Conservation (phyloP, 2,329 filamentous ascomycete species). For the Karstenula rhodostoma region DNA sequence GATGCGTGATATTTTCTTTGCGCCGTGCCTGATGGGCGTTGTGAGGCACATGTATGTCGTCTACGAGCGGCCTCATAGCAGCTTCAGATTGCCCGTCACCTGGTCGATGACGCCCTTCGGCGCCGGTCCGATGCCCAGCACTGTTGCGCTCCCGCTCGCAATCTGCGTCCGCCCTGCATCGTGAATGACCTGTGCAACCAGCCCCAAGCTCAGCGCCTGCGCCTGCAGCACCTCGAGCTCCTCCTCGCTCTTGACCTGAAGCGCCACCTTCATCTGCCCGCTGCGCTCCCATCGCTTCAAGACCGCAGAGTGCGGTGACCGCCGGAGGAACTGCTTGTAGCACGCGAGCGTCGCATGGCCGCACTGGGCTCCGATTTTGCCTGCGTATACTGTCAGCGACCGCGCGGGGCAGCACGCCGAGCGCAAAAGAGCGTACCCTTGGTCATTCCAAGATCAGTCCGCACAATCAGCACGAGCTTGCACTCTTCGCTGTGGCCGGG, state of each 20-base stretch:
- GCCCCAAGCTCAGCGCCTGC: constrained; percentile 80
- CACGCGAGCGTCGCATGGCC: constrained; percentile 96
- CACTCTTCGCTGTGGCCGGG: constrained; percentile 75
- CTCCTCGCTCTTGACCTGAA: constrained; percentile 88
- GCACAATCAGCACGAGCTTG: constrained; percentile 90
- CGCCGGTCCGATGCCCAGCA: constrained; percentile 77
- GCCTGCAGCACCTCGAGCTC: constrained; percentile 78
- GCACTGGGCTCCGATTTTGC: constrained; percentile 96
- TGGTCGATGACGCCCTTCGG: constrained; percentile 87
- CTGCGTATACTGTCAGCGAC: constrained; percentile 55
- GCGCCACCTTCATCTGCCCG: constrained; percentile 92
- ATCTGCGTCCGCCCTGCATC: constrained; percentile 99
- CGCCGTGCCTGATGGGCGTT: neutral
- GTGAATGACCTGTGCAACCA: constrained; percentile 88
- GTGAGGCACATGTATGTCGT: neutral
- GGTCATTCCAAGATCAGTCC: constrained; percentile 96
- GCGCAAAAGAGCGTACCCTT: constrained; percentile 70
- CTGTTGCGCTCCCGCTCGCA: constrained; percentile 88
- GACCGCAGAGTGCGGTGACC: constrained; percentile 65
- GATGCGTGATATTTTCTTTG: neutral
- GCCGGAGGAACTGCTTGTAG: constrained; percentile 81
- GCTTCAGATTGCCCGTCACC: constrained; percentile 84
- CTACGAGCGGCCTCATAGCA: constrained; percentile 66
- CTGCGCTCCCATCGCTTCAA: constrained; percentile 84
- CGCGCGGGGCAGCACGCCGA: neutral